phyloP scores from a whole-genome alignment of 257 asterid genomes.

The Solanum lignicaule region DNA sequence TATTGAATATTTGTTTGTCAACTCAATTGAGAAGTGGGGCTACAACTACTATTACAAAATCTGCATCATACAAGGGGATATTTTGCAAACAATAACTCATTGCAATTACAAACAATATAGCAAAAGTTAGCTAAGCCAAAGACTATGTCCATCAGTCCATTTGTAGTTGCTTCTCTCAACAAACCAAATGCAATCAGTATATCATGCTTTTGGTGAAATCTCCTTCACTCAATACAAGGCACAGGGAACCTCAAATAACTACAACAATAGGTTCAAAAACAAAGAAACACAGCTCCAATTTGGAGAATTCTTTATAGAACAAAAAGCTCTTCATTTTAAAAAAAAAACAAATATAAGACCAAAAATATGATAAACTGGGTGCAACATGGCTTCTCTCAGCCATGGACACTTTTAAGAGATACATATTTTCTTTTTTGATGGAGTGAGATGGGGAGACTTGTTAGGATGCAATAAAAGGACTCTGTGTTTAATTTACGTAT shows the following conservation, averaged over 20 bases:
- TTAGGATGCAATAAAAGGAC: not conserved
- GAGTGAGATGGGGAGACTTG: not conserved
- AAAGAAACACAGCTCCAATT: not conserved
- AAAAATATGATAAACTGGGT: not conserved
- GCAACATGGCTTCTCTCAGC: not conserved
- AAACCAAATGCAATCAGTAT: not conserved
- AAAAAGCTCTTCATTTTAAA: not conserved
- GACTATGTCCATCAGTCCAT: not conserved
- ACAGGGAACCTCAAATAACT: not conserved
- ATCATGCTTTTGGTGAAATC: not conserved
- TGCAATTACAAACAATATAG: not conserved
- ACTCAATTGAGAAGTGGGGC: not conserved
- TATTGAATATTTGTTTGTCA: not conserved
- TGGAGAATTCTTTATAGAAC: not conserved
- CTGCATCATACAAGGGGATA: not conserved
- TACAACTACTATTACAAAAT: not conserved
- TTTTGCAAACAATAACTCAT: not conserved
- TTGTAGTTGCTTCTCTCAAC: not conserved
- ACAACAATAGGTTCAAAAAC: not conserved
- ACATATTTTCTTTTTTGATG: not conserved
- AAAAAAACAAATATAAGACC: not conserved
- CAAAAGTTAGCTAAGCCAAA: not conserved
- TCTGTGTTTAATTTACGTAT: slow-evolving; percentile 21
- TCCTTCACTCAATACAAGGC: not conserved
- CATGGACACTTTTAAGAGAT: not conserved